Evolutionary conservation across 2,329 filamentous ascomycete genomes (phyloP).

Genomic region (Exophiala alcalophila): DNA sequence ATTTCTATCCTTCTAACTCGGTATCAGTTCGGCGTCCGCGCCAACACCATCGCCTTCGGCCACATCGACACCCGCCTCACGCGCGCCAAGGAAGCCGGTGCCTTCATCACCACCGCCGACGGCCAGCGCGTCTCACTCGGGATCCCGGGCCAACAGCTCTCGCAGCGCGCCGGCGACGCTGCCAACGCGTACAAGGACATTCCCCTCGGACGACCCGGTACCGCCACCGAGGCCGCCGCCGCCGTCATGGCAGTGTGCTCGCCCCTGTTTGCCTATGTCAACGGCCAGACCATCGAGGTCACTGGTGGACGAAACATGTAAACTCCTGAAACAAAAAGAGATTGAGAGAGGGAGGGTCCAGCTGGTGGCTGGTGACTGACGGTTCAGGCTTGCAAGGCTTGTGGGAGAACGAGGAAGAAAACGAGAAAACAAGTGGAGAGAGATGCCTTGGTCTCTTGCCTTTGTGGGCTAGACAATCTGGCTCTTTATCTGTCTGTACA

Average conservation of each 20-base stretch:
- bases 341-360: too few species aligned
- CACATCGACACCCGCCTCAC: constrained; percentile 78
- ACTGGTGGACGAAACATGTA: constrained; percentile 70
- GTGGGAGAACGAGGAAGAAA: too few species aligned
- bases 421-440: too few species aligned
- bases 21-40: constrained; percentile 67
- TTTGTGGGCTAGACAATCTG: too few species aligned
- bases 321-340: too few species aligned
- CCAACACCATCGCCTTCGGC: constrained; percentile 82
- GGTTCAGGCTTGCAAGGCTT: too few species aligned
- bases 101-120: constrained; percentile 71
- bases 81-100: constrained; percentile 78
- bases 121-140: constrained; percentile 73
- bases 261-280: constrained; percentile 79
- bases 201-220: constrained; percentile 71
- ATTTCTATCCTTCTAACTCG: too few species aligned
- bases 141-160: constrained; percentile 63
- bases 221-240: constrained; percentile 74
- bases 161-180: constrained; percentile 33
- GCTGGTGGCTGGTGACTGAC: too few species aligned
- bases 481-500: too few species aligned
- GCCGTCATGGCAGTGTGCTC: constrained; percentile 75
- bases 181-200: constrained; percentile 63
- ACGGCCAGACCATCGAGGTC: constrained; percentile 81
- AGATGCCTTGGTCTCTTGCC: too few species aligned